phyloP scores from a whole-genome alignment of 768 basidiomycete species.

The Mrakia frigida region DNA sequence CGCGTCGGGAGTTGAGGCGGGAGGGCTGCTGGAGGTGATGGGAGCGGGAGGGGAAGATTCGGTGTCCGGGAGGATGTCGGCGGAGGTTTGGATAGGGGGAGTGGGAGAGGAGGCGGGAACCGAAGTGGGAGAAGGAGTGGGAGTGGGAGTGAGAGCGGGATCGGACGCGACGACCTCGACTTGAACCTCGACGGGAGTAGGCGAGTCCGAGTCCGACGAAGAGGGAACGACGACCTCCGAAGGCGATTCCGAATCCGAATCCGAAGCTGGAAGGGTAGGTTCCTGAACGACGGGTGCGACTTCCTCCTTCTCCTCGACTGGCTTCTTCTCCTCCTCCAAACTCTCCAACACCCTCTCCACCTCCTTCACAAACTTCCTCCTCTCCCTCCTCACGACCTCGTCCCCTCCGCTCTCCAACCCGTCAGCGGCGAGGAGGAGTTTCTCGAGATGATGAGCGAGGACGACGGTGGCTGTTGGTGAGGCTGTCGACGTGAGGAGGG shows the following conservation, averaged over 20 bases:
- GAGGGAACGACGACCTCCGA: not conserved
- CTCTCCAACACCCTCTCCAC: conserved; percentile 10
- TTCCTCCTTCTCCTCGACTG: not conserved
- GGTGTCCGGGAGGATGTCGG: too few relatives aligned
- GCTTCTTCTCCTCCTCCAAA: not conserved
- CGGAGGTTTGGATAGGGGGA: not conserved
- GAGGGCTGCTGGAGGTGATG: not conserved
- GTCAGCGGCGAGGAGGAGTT: conserved; percentile 11
- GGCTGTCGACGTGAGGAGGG: not conserved
- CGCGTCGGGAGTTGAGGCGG: not conserved
- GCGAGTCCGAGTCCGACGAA: not conserved
- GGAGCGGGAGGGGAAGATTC: too few relatives aligned
- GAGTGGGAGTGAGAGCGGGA: not conserved
- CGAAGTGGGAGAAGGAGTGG: not conserved
- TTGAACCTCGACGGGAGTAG: not conserved
- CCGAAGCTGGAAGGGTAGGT: not conserved
- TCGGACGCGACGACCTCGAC: not conserved
- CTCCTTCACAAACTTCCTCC: conserved; percentile 2
- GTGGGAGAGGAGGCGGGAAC: not conserved
- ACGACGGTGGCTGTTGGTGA: not conserved
- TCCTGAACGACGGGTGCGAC: not conserved
- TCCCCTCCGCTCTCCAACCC: conserved; percentile 11
- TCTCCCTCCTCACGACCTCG: not conserved
- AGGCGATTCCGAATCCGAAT: too few relatives aligned
- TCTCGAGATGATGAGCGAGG: not conserved